Conservation (phyloP, 257 asterid species). For the Leptodermis oblonga region DNA sequence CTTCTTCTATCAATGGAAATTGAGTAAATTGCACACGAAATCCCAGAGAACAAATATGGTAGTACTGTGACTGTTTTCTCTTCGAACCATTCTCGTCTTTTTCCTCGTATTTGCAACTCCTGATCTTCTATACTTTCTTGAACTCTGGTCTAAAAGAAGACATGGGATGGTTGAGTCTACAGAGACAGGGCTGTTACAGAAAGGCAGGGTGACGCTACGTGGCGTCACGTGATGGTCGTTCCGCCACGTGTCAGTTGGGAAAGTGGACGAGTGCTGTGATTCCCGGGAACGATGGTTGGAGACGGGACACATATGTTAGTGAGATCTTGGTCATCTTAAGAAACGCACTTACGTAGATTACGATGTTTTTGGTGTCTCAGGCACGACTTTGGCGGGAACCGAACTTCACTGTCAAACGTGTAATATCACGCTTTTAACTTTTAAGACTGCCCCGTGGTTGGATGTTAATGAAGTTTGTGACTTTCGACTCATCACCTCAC, state of each 20-base stretch:
- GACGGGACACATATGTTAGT: constrained; percentile 7
- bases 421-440: neutral
- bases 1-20: neutral
- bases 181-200: neutral
- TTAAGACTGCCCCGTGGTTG: too few species aligned
- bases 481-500: too few species aligned
- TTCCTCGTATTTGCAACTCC: neutral
- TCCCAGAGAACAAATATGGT: neutral
- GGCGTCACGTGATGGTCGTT: neutral
- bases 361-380: too few species aligned
- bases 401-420: neutral
- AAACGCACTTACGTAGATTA: too few species aligned
- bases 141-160: too few species aligned
- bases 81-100: neutral
- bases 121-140: neutral
- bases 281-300: constrained; percentile 7
- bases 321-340: too few species aligned
- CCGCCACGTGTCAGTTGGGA: constrained; percentile 17
- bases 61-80: too few species aligned
- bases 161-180: too few species aligned
- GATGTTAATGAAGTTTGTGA: too few species aligned
- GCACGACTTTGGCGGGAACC: constrained; percentile 3
- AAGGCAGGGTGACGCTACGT: constrained; percentile 8
- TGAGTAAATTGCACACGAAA: neutral
- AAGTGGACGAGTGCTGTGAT: neutral